Conservation (phyloP, 2,329 filamentous ascomycete genomes). For the Fragosphaeria purpurea region DNA sequence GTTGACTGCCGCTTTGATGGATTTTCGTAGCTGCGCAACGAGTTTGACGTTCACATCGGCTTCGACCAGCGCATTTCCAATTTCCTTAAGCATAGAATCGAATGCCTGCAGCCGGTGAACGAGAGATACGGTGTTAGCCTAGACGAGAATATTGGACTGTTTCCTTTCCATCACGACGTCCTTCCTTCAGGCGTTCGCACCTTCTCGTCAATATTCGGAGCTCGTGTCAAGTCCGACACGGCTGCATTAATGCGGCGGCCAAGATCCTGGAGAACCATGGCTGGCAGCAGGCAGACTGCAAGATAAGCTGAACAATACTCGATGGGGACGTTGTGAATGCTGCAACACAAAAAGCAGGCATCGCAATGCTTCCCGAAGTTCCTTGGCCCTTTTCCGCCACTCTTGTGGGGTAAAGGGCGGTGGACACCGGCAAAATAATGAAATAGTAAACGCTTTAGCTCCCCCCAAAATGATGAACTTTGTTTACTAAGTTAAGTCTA, state of each 20-base stretch:
- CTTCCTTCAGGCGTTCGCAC: conserved; percentile 28
- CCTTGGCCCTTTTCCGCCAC: conserved; percentile 36
- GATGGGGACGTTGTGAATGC: too few relatives aligned
- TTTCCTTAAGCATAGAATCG: conserved; percentile 97
- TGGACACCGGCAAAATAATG: too few relatives aligned
- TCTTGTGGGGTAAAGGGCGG: too few relatives aligned
- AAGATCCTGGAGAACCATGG: conserved; percentile 97
- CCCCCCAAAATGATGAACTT: not conserved
- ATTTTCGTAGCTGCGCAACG: conserved; percentile 82
- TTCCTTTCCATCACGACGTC: not conserved
- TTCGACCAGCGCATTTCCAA: conserved; percentile 88
- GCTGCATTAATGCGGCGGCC: conserved; percentile 55
- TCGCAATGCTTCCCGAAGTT: not conserved
- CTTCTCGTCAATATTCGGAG: conserved; percentile 97
- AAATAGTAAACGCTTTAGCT: too few relatives aligned
- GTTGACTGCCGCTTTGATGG: conserved; percentile 83
- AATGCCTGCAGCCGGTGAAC: conserved; percentile 41
- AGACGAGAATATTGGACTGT: not conserved
- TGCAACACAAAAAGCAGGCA: too few relatives aligned
- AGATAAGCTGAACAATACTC: too few relatives aligned
- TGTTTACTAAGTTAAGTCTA: not conserved
- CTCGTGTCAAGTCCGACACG: conserved; percentile 89
- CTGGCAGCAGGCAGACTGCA: not conserved
- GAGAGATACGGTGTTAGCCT: not conserved
- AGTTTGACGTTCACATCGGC: conserved; percentile 96